phyloP scores from a whole-genome alignment of 2,329 filamentous ascomycete species.

The Camptophora hylomeconis region DNA sequence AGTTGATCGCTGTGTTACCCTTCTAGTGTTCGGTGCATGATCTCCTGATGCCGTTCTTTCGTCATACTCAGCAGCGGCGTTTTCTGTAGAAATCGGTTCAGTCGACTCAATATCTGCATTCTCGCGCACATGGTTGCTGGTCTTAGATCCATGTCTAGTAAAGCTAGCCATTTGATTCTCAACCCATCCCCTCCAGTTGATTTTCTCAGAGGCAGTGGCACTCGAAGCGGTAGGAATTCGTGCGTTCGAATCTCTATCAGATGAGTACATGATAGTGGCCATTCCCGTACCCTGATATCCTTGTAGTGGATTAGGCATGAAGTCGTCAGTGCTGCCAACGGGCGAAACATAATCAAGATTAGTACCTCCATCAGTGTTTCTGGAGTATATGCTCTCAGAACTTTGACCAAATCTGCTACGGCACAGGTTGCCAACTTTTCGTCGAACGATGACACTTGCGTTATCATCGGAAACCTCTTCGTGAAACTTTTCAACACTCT shows the following conservation, averaged over 20 bases:
- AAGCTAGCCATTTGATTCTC: slow-evolving; percentile 24
- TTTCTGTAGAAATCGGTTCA: slow-evolving; percentile 6
- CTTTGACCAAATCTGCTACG: slow-evolving; percentile 10
- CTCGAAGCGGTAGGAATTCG: slow-evolving; percentile 15
- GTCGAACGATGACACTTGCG: slow-evolving; percentile 5
- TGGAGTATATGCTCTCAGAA: slow-evolving; percentile 32
- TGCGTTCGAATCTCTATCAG: slow-evolving; percentile 21
- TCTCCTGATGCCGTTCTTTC: too few species aligned
- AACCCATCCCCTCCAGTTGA: slow-evolving; percentile 28
- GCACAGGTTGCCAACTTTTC: slow-evolving; percentile 3
- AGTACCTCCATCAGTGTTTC: slow-evolving; percentile 25
- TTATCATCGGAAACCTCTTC: neutral
- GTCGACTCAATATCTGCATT: slow-evolving; percentile 17
- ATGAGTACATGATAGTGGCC: slow-evolving; percentile 24
- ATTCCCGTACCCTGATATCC: slow-evolving; percentile 21
- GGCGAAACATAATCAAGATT: slow-evolving; percentile 9
- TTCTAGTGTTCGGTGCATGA: too few species aligned
- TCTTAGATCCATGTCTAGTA: slow-evolving; percentile 11
- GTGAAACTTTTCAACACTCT: neutral
- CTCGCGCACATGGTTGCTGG: slow-evolving; percentile 20
- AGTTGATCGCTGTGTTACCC: too few species aligned
- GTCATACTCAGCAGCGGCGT: too few species aligned
- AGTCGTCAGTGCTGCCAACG: slow-evolving; percentile 9
- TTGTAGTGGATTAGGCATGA: slow-evolving; percentile 5
- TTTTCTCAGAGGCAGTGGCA: slow-evolving; percentile 16